A percentile compares a stretch with the other conserved stretches of the same genome.
phyloP scores from a whole-genome alignment of 2,329 filamentous ascomycete genomes.

The Venturia asperata region DNA sequence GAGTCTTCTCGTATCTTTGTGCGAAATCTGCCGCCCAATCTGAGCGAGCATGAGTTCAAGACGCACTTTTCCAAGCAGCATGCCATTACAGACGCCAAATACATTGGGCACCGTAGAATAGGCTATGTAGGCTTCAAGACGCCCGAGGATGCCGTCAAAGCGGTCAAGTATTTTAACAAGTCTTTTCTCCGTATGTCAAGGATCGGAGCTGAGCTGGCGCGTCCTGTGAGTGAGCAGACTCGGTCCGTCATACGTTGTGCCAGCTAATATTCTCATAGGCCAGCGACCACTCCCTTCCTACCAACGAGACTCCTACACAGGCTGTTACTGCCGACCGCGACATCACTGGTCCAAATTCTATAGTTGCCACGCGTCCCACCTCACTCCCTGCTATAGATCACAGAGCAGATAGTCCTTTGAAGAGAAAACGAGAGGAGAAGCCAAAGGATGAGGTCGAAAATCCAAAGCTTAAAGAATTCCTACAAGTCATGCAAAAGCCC shows the following conservation, averaged over 20 bases:
- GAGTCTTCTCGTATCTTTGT: slow-evolving; percentile 65
- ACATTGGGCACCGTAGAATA: slow-evolving; percentile 82
- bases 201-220: slow-evolving; percentile 81
- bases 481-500: slow-evolving; percentile 69
- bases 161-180: slow-evolving; percentile 91
- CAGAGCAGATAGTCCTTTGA: slow-evolving; percentile 40
- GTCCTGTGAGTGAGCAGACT: slow-evolving; percentile 53
- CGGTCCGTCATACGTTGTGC: slow-evolving; percentile 20
- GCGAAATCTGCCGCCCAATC: slow-evolving; percentile 70
- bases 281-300: slow-evolving; percentile 15
- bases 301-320: not conserved
- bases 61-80: slow-evolving; percentile 78
- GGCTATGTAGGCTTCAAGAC: slow-evolving; percentile 93
- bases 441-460: slow-evolving; percentile 49
- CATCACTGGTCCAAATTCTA: not conserved
- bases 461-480: slow-evolving; percentile 76
- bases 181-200: slow-evolving; percentile 94
- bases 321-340: not conserved
- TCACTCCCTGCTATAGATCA: slow-evolving; percentile 8
- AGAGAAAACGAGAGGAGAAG: slow-evolving; percentile 58
- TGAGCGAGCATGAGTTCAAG: slow-evolving; percentile 76
- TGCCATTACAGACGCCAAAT: slow-evolving; percentile 82
- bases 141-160: slow-evolving; percentile 68
- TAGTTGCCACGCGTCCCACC: not conserved
- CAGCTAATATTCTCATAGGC: slow-evolving; percentile 8